Evolutionary conservation across 805 yeast genomes (phyloP), one percentile per base, ranked within the genome.

Genomic region (Komagataella kurtzmanii): DNA sequence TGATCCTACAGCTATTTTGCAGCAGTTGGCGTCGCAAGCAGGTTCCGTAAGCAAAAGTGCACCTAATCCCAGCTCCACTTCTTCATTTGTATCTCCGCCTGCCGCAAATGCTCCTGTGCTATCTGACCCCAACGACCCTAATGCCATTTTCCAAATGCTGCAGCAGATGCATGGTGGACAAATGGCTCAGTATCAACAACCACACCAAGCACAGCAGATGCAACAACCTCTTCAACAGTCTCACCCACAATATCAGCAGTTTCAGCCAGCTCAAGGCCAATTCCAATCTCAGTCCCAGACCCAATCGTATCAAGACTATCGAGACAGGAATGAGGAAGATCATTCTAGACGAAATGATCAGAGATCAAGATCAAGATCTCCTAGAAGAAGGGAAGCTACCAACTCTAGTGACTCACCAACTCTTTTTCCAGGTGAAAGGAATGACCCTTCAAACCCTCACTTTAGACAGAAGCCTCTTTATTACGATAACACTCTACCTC

Each of bases 401-500:
- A 46, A 47, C 54, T 54, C 51, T 51, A 54, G 50, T 52, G 55
- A 51, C 52, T 53, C 44, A 53, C 62, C 66, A 53, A 61, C 69
- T 23, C 65, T 60, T 23, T 60, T 66, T 48, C 65, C 68, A 54
- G 69, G 62, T 50, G 93, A 86, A 65, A 68, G 70, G 58, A 86
- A 86, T 62, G 67, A 74, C 5, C 87, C 86, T 45, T 83, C 86
- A 2, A 83, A 81, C 50, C 81, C 85, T 2, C 89, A 86, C 66
- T 85, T 70, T 65, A 80, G 95, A 66, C 83, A 83, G n/a, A 80
- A 81, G 60, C 79, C 78, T 52, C 83, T 88, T 47, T 76, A 82
- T 8, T 75, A 74, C 61, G 97, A 90, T 65, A 75, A 77, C 45
- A 67, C 77, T 10, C 68, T 89, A 53, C 93, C 95, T 1, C 79